Evolutionary conservation across 106 monocot genomes (phyloP), one percentile per base, ranked within the genome.

Genomic region (Hemerocallis citrina): DNA sequence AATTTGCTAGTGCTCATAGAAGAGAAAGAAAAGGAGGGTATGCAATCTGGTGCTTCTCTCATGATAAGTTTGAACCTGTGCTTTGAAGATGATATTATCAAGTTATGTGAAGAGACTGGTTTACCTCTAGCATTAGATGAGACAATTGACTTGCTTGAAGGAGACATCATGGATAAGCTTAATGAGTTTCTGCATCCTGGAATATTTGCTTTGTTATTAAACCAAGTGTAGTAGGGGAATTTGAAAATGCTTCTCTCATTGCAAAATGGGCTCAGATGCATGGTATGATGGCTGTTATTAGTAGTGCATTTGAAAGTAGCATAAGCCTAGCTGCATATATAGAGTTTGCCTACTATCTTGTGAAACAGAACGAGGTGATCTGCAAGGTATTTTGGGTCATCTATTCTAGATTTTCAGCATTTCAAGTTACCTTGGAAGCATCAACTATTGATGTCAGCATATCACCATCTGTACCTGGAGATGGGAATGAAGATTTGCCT

Each of bases 271-370:
- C 95, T 51, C 83, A 80, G 33, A 38, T 71, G 49, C 89, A 87
- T 69, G 71, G 68, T 17, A 95, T 90, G 64, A 84, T 90, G 73
- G 78, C 65, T 39, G 64, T 95, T 55, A 71, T 95, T 35, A 95
- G 95, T 65, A 77, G 90, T 65, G 66, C 89, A 66, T 95, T 89
- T 86, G 94, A 94, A 72, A 94, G 83, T 68, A 78, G 89, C 70
- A 34, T 94, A 30, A 75, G 85, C 68, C 72, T 95, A 55, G 75
- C 81, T 23, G 17, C 69, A 36, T 95, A 95, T 56, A 52, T 81
- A 60, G 78, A 86, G 22, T 90, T 90, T 67, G 74, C 86, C 49
- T 15, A 69, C 68, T 77, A 76, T 70, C 64, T 95, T 60, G 77
- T 90, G 20, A 31, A 60, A 11, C 70, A 76, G 44, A 80, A 76